Evolutionary conservation across 2,329 filamentous ascomycete genomes (phyloP).

Genomic region (Alternaria hordeiaustralica): DNA sequence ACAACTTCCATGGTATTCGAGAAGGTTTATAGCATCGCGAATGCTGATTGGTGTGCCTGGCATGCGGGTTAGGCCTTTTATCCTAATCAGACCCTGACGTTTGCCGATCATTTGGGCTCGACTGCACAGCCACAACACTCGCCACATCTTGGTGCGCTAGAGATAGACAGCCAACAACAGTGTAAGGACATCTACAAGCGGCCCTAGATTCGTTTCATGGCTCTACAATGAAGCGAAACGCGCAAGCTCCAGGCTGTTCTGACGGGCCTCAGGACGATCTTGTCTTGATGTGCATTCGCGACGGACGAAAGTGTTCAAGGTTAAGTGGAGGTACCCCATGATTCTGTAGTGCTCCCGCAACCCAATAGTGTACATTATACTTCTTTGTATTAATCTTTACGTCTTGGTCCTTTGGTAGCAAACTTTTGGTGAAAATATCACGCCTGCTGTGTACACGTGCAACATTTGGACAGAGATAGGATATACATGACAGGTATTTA

Average conservation of each 20-base stretch:
- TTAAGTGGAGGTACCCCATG: background rate
- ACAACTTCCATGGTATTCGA: slow-evolving; percentile 15
- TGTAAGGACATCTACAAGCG: background rate
- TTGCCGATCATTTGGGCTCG: slow-evolving; percentile 26
- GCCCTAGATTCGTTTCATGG: slow-evolving; percentile 13
- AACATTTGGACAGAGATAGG: background rate
- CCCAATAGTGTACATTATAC: background rate
- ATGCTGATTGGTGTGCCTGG: slow-evolving; percentile 39
- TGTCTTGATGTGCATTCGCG: slow-evolving; percentile 15
- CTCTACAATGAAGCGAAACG: slow-evolving; percentile 16
- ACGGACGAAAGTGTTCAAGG: background rate
- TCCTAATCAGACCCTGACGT: slow-evolving; percentile 17
- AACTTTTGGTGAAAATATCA: background rate
- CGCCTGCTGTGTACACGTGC: background rate
- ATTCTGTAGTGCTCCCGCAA: background rate
- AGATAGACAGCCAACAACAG: slow-evolving; percentile 17
- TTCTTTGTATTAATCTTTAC: background rate
- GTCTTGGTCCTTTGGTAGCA: background rate
- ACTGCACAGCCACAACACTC: slow-evolving; percentile 18
- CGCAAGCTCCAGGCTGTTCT: slow-evolving; percentile 16
- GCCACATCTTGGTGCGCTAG: slow-evolving; percentile 6
- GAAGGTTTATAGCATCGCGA: background rate
- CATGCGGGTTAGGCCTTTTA: slow-evolving; percentile 13
- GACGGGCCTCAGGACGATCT: slow-evolving; percentile 10
- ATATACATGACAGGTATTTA: background rate